phyloP scores from a whole-genome alignment of 2,329 filamentous ascomycete species.

The Penicillium frequentans region DNA sequence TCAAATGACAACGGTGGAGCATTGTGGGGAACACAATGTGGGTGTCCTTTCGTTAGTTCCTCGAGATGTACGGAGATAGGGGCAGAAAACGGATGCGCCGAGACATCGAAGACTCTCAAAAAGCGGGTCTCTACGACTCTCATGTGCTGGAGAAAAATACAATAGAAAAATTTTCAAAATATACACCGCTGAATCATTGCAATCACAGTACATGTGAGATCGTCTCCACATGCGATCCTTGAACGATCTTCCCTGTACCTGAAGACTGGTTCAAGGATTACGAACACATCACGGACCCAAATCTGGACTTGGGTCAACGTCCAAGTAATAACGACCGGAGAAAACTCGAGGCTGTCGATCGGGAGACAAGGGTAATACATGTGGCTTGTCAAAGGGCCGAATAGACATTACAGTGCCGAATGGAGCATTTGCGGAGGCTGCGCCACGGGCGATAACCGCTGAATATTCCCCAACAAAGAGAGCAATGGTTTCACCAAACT shows the following conservation, averaged over 20 bases:
- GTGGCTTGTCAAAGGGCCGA: not conserved
- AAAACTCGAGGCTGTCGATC: not conserved
- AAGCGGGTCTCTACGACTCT: not conserved
- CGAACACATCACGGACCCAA: conserved; percentile 5
- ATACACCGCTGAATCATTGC: not conserved
- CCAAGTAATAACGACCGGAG: conserved; percentile 9
- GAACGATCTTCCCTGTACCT: conserved; percentile 1
- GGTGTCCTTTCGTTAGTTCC: not conserved
- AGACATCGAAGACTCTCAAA: not conserved
- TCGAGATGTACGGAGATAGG: not conserved
- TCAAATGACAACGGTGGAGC: not conserved
- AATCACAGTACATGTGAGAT: conserved; percentile 7
- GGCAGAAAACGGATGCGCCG: not conserved
- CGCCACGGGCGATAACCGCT: conserved; percentile 24
- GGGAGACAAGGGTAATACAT: not conserved
- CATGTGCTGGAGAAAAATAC: not conserved
- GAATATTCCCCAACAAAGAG: conserved; percentile 30
- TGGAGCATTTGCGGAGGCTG: conserved; percentile 11
- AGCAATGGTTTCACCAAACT: conserved; percentile 27
- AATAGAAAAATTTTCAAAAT: not conserved
- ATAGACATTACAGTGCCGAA: conserved; percentile 20
- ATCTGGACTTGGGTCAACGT: conserved; percentile 12
- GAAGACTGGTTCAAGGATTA: not conserved
- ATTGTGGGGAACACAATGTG: not conserved
- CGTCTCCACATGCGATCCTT: not conserved